Conservation (phyloP, 225 moss, liverwort and hornwort species). For the Marchantia paleacea region DNA sequence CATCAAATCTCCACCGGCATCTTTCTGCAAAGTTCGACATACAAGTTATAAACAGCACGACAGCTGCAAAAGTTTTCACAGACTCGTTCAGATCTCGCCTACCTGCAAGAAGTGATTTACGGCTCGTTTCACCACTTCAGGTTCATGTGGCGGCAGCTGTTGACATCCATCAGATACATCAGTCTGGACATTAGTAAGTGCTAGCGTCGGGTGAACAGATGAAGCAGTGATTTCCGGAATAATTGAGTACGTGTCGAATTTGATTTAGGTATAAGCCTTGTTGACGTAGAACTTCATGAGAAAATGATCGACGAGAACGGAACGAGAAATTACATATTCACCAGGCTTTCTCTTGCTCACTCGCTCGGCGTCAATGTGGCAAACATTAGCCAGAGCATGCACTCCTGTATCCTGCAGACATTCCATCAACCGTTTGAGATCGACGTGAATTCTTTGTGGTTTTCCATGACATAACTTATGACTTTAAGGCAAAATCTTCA, state of each 20-base stretch:
- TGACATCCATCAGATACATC: no score
- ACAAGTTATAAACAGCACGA: background rate
- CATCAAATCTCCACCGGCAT: constrained; percentile 83
- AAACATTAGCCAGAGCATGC: constrained; percentile 89
- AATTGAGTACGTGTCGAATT: no score
- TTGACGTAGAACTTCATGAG: no score
- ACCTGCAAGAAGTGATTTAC: constrained; percentile 93
- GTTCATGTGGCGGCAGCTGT: constrained; percentile 80
- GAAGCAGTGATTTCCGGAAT: background rate
- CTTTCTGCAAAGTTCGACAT: constrained; percentile 48
- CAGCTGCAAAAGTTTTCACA: background rate
- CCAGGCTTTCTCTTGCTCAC: constrained; percentile 87
- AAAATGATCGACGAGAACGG: no score
- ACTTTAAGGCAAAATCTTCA: background rate
- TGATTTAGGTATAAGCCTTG: no score
- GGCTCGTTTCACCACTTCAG: constrained; percentile 75
- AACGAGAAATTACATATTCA: constrained; percentile 52
- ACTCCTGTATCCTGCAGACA: constrained; percentile 76
- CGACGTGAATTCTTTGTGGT: no score
- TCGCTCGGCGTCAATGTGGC: constrained; percentile 84
- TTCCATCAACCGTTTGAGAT: background rate
- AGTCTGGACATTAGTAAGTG: background rate
- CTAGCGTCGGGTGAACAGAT: background rate
- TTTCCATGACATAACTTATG: background rate
- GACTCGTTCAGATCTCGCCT: background rate